phyloP scores from a whole-genome alignment of 352 stramenopile genomes.

The Pythium biforme region DNA sequence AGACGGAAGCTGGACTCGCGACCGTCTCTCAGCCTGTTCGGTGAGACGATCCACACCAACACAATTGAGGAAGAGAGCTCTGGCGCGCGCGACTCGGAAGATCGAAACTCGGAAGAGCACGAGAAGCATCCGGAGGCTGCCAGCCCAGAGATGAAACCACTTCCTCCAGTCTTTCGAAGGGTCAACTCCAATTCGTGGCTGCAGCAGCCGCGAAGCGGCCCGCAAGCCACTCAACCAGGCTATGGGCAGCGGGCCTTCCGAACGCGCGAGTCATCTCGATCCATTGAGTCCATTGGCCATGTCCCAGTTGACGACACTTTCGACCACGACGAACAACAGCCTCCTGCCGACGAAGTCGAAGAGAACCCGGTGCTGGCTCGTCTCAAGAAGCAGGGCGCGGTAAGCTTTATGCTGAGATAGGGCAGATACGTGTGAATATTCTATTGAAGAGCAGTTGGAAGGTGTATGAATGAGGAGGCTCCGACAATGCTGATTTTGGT shows the following conservation, averaged over 20 bases:
- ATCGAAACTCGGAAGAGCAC: constrained; percentile 17
- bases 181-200: constrained; percentile 27
- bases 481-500: background rate
- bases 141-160: constrained; percentile 21
- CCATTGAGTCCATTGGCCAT: constrained; percentile 8
- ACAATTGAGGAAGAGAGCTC: constrained; percentile 68
- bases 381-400: constrained; percentile 76
- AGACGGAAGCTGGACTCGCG: constrained; percentile 66
- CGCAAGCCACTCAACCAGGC: constrained; percentile 7
- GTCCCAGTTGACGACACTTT: background rate
- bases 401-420: constrained; percentile 83
- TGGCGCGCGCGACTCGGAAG: constrained; percentile 48
- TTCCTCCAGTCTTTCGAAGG: constrained; percentile 21
- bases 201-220: constrained; percentile 19
- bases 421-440: constrained; percentile 1
- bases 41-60: constrained; percentile 42
- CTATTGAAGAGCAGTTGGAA: background rate
- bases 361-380: constrained; percentile 75
- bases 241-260: constrained; percentile 21
- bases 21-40: constrained; percentile 62
- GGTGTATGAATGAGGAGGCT: background rate
- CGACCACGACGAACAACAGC: constrained; percentile 24
- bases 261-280: constrained; percentile 1
- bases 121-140: constrained; percentile 1
- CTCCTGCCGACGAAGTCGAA: constrained; percentile 31